A percentile compares a stretch with the other conserved stretches of the same genome.
Evolutionary conservation across 352 stramenopile genomes (phyloP).

Genomic region (Globisporangium parvum): DNA sequence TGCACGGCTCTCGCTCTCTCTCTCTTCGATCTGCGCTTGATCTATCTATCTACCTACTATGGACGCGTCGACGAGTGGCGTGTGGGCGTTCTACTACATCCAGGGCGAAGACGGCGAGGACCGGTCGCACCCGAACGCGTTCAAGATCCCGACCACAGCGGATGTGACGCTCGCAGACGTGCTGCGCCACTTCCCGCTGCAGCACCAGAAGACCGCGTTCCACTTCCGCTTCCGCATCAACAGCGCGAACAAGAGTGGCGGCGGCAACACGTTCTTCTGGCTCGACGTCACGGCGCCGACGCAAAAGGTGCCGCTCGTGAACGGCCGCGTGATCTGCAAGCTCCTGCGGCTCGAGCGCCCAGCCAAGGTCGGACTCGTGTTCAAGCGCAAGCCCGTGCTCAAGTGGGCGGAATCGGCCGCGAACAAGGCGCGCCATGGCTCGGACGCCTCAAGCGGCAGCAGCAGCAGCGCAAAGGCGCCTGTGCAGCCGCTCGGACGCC

Average conservation of each 20-base stretch:
- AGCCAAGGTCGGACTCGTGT: slow-evolving; percentile 51
- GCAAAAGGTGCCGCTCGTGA: slow-evolving; percentile 67
- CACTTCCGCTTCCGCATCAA: slow-evolving; percentile 88
- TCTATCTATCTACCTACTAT: slow-evolving; percentile 6
- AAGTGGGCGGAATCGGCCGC: slow-evolving; percentile 36
- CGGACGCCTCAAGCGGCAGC: neutral
- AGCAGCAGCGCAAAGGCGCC: slow-evolving; percentile 12
- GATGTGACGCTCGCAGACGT: slow-evolving; percentile 75
- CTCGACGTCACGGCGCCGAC: slow-evolving; percentile 49
- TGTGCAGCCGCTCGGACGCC: slow-evolving; percentile 17
- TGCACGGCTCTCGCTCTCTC: too few species aligned
- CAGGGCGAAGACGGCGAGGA: slow-evolving; percentile 84
- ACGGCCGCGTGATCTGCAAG: slow-evolving; percentile 81
- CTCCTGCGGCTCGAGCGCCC: slow-evolving; percentile 62
- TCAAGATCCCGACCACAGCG: slow-evolving; percentile 38
- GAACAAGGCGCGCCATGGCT: too few species aligned
- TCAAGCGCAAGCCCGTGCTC: slow-evolving; percentile 67
- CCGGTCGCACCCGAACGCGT: slow-evolving; percentile 76
- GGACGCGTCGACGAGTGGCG: slow-evolving; percentile 15
- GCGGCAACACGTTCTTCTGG: slow-evolving; percentile 71
- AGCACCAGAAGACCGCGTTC: slow-evolving; percentile 32
- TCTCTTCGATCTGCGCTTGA: neutral
- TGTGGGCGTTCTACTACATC: slow-evolving; percentile 87
- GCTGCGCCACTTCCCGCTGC: slow-evolving; percentile 56
- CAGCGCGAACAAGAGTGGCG: slow-evolving; percentile 19